Conservation (phyloP, 257 asterid genomes). For the Solanum habrochaites region DNA sequence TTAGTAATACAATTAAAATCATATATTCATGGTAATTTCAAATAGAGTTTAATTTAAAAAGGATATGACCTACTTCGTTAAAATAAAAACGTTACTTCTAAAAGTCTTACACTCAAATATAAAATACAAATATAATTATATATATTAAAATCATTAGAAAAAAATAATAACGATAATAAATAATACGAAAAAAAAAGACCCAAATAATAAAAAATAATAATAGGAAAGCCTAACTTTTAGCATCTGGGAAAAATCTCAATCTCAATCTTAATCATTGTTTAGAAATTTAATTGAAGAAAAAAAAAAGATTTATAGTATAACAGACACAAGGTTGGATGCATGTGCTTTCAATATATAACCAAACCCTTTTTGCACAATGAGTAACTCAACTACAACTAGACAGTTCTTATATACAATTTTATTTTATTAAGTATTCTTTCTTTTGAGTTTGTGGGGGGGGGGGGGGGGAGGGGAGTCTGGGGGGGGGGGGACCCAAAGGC, state of each 20-base stretch:
- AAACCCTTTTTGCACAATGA: neutral
- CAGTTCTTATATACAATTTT: neutral
- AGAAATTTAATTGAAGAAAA: neutral
- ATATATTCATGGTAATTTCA: neutral
- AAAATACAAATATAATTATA: no score
- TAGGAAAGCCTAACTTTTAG: neutral
- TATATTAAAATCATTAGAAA: neutral
- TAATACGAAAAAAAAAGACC: neutral
- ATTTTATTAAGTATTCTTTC: neutral
- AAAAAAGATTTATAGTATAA: neutral
- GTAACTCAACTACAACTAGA: neutral
- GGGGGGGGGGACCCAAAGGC: neutral
- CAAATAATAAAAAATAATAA: no score
- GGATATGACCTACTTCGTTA: fast-evolving
- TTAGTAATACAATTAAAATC: neutral
- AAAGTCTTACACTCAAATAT: neutral
- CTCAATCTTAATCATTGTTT: neutral
- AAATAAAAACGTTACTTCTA: neutral
- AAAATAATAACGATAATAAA: neutral
- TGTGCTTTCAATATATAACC: neutral
- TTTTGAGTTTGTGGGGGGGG: neutral
- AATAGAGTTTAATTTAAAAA: neutral
- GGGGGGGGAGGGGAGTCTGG: no score
- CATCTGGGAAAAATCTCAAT: neutral
- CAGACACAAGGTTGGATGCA: neutral